Evolutionary conservation across 257 asterid species (phyloP).

Genomic region (Petunia axillaris): DNA sequence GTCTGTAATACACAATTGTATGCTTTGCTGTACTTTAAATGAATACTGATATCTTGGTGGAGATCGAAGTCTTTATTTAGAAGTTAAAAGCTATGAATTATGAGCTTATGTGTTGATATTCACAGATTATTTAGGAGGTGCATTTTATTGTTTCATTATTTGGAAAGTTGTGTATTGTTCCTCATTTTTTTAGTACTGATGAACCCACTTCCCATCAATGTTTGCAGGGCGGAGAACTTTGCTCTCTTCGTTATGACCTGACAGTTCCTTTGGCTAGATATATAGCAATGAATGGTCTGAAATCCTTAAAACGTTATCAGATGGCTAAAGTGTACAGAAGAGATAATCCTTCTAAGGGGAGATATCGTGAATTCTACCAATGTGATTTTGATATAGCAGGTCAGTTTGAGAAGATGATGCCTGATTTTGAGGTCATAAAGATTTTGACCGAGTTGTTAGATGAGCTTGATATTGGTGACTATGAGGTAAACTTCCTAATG

Average conservation of each 20-base stretch:
- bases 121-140: background rate
- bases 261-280: slow-evolving; percentile 93
- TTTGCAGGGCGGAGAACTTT: slow-evolving; percentile 97
- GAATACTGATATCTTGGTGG: background rate
- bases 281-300: slow-evolving; percentile 88
- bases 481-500: slow-evolving; percentile 58
- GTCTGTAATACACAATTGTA: slow-evolving; percentile 1
- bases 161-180: slow-evolving; percentile 13
- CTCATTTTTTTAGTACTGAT: background rate
- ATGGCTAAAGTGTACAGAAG: slow-evolving; percentile 95
- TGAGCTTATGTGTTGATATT: slow-evolving; percentile 12
- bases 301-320: slow-evolving; percentile 93
- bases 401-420: slow-evolving; percentile 90
- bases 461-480: slow-evolving; percentile 88
- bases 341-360: slow-evolving; percentile 95
- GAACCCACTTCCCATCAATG: background rate
- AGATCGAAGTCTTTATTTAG: background rate
- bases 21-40: slow-evolving; percentile 13
- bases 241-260: slow-evolving; percentile 94
- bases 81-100: slow-evolving; percentile 20
- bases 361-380: slow-evolving; percentile 97
- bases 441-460: slow-evolving; percentile 85
- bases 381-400: slow-evolving; percentile 98
- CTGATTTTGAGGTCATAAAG: slow-evolving; percentile 88
- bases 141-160: slow-evolving; percentile 13